Percentiles rank a stretch among this genome's conserved stretches.
phyloP scores from a whole-genome alignment of 2,329 filamentous ascomycete genomes.

The Chlorencoelia australis region DNA sequence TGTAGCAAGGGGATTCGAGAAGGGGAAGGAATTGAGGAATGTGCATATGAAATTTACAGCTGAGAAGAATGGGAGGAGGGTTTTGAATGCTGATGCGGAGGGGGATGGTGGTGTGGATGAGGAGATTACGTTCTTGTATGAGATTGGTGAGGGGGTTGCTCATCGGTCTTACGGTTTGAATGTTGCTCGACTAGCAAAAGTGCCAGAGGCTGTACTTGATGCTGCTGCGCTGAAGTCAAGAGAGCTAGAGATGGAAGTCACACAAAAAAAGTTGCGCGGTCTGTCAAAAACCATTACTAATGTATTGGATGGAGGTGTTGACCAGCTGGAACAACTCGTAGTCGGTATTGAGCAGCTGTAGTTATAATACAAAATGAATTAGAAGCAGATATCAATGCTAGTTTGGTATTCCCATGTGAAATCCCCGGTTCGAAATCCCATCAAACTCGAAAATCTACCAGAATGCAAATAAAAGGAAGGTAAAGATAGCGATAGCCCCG shows the following conservation, averaged over 20 bases:
- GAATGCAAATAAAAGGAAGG: not conserved
- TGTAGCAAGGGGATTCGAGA: slow-evolving; percentile 57
- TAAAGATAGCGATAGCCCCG: no score
- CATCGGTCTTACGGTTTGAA: slow-evolving; percentile 93
- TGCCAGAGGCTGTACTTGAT: slow-evolving; percentile 69
- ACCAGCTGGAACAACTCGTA: slow-evolving; percentile 22
- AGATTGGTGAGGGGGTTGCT: slow-evolving; percentile 81
- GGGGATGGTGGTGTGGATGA: slow-evolving; percentile 42
- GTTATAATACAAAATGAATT: slow-evolving; percentile 11
- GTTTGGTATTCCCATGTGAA: slow-evolving; percentile 1
- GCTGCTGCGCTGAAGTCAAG: slow-evolving; percentile 69
- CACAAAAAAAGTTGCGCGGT: slow-evolving; percentile 44
- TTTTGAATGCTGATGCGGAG: slow-evolving; percentile 35
- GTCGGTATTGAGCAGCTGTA: slow-evolving; percentile 47
- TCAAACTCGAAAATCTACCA: not conserved
- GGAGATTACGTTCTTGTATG: slow-evolving; percentile 89
- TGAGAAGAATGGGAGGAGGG: slow-evolving; percentile 14
- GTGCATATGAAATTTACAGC: slow-evolving; percentile 85
- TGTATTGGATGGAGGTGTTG: slow-evolving; percentile 15
- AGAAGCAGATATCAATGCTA: slow-evolving; percentile 15
- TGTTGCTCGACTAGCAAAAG: slow-evolving; percentile 74
- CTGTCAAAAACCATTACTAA: slow-evolving; percentile 20
- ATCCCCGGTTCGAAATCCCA: not conserved
- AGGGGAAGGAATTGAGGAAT: slow-evolving; percentile 58
- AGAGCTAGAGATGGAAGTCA: slow-evolving; percentile 68